phyloP scores from a whole-genome alignment of 164 flowering plant species.

The Annona squamosa region DNA sequence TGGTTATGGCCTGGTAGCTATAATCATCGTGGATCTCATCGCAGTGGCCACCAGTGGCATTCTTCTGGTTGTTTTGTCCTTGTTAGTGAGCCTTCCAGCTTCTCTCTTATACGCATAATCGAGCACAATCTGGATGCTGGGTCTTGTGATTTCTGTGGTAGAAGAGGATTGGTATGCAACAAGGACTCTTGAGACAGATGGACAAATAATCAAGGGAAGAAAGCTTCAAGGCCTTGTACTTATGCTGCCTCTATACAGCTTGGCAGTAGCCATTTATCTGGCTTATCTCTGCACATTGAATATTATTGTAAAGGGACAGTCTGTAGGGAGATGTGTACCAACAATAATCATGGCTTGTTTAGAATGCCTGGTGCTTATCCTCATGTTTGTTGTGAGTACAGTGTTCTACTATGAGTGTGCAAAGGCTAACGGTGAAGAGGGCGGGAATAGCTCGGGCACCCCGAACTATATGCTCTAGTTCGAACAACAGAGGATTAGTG shows the following conservation, averaged over 20 bases:
- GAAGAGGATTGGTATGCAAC: constrained; percentile 15
- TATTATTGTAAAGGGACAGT: not conserved
- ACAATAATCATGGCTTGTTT: not conserved
- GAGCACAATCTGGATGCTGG: constrained; percentile 10
- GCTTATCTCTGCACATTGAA: not conserved
- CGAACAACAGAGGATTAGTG: not conserved
- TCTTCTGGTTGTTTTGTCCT: not conserved
- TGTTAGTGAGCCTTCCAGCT: not conserved
- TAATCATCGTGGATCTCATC: not conserved
- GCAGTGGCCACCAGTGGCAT: not conserved
- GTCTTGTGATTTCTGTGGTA: constrained; percentile 12
- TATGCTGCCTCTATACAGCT: not conserved
- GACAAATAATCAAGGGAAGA: constrained; percentile 15
- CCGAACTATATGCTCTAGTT: not conserved
- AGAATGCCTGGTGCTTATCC: constrained; percentile 12
- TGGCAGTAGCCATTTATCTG: not conserved
- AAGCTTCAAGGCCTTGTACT: constrained; percentile 14
- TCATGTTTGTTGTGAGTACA: constrained; percentile 5
- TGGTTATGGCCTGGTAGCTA: not conserved
- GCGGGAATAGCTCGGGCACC: not conserved
- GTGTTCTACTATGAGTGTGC: constrained; percentile 11
- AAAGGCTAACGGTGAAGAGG: constrained; percentile 2
- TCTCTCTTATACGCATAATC: constrained; percentile 3
- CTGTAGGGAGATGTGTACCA: not conserved
- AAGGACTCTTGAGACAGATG: constrained; percentile 12